phyloP scores from a whole-genome alignment of 495 filamentous ascomycete species.

The Apodospora peruviana region DNA sequence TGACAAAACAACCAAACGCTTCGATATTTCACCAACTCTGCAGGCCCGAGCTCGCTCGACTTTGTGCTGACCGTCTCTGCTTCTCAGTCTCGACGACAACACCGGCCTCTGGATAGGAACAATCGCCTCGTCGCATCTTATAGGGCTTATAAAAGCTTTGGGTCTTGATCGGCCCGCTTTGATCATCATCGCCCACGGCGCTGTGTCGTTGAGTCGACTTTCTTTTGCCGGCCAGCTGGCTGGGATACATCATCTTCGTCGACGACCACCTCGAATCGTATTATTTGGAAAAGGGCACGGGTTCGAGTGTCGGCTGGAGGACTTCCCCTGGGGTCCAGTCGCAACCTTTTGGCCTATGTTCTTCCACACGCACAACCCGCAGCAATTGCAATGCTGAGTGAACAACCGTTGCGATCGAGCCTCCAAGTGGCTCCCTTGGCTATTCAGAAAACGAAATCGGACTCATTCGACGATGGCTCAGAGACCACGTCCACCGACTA shows the following conservation, averaged over 20 bases:
- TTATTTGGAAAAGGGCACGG: too few relatives aligned
- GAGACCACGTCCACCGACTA: slow-evolving; percentile 34
- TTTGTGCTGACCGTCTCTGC: slow-evolving; percentile 6
- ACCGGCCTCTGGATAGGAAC: neutral
- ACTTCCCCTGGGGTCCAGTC: slow-evolving; percentile 8
- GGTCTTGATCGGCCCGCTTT: neutral
- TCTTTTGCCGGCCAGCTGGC: too few relatives aligned
- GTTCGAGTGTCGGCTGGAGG: slow-evolving; percentile 5
- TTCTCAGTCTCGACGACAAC: slow-evolving; percentile 3
- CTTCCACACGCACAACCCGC: slow-evolving; percentile 16
- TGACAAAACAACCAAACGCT: slow-evolving; percentile 16
- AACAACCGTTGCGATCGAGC: slow-evolving; percentile 49
- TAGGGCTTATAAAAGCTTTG: neutral
- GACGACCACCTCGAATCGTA: too few relatives aligned
- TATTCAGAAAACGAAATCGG: slow-evolving; percentile 52
- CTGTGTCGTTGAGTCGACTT: slow-evolving; percentile 1
- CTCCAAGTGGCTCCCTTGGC: slow-evolving; percentile 69
- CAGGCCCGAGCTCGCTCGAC: slow-evolving; percentile 1
- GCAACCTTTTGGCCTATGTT: slow-evolving; percentile 30
- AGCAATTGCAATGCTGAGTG: slow-evolving; percentile 48
- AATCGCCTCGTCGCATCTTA: neutral
- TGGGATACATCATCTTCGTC: too few relatives aligned
- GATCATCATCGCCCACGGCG: slow-evolving; percentile 1
- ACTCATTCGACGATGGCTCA: slow-evolving; percentile 31
- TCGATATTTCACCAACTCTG: neutral